phyloP scores from a whole-genome alignment of 2,329 filamentous ascomycete genomes.

The Lachnellula occidentalis region DNA sequence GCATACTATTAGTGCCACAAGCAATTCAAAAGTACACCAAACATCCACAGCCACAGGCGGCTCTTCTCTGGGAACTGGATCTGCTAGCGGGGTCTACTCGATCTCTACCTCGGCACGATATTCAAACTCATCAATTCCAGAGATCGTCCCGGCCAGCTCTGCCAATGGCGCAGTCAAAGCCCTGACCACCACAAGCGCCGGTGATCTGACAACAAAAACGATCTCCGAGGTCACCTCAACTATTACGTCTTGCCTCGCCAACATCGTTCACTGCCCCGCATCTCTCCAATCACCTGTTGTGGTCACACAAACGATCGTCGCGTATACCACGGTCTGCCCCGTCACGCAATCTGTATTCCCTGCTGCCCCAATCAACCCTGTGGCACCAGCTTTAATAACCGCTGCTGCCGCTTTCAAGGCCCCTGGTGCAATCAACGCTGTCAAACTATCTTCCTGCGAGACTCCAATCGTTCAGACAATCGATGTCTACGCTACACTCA shows the following conservation, averaged over 20 bases:
- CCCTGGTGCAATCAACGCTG: not conserved
- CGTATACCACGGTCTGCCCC: conserved; percentile 14
- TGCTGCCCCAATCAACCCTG: not conserved
- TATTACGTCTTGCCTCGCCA: conserved; percentile 3
- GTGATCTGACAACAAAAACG: conserved; percentile 3
- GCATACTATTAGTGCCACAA: not conserved
- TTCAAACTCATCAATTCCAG: not conserved
- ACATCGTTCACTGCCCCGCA: not conserved
- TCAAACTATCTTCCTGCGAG: not conserved
- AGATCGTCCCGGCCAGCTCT: not conserved
- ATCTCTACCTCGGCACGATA: not conserved
- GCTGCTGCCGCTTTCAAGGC: not conserved
- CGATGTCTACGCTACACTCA: not conserved
- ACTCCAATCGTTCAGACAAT: conserved; percentile 6
- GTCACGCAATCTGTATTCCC: conserved; percentile 1
- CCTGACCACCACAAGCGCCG: no score
- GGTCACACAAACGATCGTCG: conserved; percentile 1
- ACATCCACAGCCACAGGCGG: not conserved
- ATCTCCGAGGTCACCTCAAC: conserved; percentile 1
- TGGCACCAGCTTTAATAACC: not conserved
- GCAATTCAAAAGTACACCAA: not conserved
- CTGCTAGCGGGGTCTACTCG: not conserved
- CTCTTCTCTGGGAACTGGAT: not conserved
- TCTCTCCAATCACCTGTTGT: not conserved
- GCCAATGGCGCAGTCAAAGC: not conserved